Conservation (phyloP, 2,329 filamentous ascomycete genomes). For the Fusarium sp. region DNA sequence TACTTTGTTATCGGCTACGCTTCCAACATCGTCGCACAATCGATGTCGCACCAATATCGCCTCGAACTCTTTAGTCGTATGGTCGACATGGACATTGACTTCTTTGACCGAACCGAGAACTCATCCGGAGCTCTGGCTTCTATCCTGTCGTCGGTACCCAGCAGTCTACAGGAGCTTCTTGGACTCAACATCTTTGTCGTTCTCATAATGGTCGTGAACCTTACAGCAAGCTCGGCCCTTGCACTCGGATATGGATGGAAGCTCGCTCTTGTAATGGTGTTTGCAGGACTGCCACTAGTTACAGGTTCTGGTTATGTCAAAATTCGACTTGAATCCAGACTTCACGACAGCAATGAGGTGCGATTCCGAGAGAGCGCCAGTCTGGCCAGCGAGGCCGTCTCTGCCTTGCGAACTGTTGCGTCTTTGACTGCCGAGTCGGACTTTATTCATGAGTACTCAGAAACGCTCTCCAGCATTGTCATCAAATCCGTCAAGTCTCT, state of each 20-base stretch:
- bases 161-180: constrained; percentile 63
- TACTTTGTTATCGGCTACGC: constrained; percentile 43
- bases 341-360: constrained; percentile 56
- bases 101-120: constrained; percentile 55
- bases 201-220: constrained; percentile 57
- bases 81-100: constrained; percentile 59
- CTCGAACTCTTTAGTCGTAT: constrained; percentile 50
- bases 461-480: constrained; percentile 51
- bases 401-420: constrained; percentile 61
- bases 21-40: constrained; percentile 39
- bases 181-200: constrained; percentile 60
- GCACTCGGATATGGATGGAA: constrained; percentile 61
- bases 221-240: constrained; percentile 58
- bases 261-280: constrained; percentile 60
- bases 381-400: constrained; percentile 63
- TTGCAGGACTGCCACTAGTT: constrained; percentile 60
- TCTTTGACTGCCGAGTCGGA: constrained; percentile 56
- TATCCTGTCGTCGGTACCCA: constrained; percentile 51
- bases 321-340: constrained; percentile 59
- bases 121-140: constrained; percentile 53
- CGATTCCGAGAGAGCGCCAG: constrained; percentile 58
- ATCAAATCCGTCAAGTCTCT: constrained; percentile 22
- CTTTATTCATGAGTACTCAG: constrained; percentile 53
- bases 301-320: constrained; percentile 58
- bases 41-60: constrained; percentile 46